Evolutionary conservation across 345 rosid species (phyloP), one percentile per base, ranked within the genome.

Genomic region (Populus alba): DNA sequence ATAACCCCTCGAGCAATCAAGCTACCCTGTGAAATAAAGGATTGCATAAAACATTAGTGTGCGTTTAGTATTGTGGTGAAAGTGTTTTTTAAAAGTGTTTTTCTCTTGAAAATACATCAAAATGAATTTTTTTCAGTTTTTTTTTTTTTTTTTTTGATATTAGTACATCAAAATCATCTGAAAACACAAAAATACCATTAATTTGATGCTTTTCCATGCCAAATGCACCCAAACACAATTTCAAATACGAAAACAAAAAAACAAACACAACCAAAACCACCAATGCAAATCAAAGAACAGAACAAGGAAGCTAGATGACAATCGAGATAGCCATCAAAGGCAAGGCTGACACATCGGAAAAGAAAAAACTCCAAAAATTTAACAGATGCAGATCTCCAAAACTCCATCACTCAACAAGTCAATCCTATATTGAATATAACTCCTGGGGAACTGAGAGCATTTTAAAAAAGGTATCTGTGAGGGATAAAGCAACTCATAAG

Each of bases 1-100:
- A 95, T 76, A 76, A 95, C 31, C 75, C 90, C 97, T 71, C 90
- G 91, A 77, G 90, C 97, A 81, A 95, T 70, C 91, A 92, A 65
- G 85, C 72, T 84, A 78, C 97, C 97, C 88, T 95, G 86, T 9
- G 57, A 78, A 73, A 73, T n/a, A 73, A 77, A 62, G 22, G 59
- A 75, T 8, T 20, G 41, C 37, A 39, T 9, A 25, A 20, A 37
- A 45, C 51, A 45, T 78, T 77, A 35, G 75, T 41, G 43, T 41
- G 43, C 9, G 3, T 41, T 41, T 41, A 3, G 10, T 41, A 41
- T 41, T 41, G 45, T 41, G 45, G 10, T 41, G 12, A 41, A 11
- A 11, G 45, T 41, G 2, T 11, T 39, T 3, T 39, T 39, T 39
- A 41, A 41, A 41, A 10, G 47, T 41, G 15, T 13, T 43, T 3